A percentile compares a stretch with the other conserved stretches of the same genome.
phyloP scores from a whole-genome alignment of 441 rosid genomes.

The Jatropha multifida region DNA sequence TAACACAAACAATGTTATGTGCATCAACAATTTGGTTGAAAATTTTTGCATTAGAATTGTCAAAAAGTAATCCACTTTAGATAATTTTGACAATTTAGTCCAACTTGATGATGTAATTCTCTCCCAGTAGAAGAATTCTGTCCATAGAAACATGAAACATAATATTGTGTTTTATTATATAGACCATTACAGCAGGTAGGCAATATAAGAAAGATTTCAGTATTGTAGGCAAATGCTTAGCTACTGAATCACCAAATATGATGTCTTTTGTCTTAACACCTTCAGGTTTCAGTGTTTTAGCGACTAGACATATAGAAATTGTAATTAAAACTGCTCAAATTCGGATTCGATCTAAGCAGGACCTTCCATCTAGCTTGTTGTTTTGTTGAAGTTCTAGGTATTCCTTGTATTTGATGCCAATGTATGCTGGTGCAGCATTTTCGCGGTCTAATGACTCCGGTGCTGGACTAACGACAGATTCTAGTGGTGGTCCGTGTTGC shows the following conservation, averaged over 20 bases:
- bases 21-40: no score
- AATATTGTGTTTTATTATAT: no score
- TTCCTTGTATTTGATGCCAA: slow-evolving; percentile 37
- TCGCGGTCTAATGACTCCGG: slow-evolving; percentile 28
- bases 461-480: slow-evolving; percentile 38
- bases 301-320: background rate
- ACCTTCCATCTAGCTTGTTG: slow-evolving; percentile 36
- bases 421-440: slow-evolving; percentile 26
- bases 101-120: no score
- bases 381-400: slow-evolving; percentile 42
- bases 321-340: background rate
- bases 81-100: no score
- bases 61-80: no score
- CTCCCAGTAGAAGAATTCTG: no score
- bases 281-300: no score
- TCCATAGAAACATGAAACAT: no score
- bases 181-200: no score
- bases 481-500: slow-evolving; percentile 43
- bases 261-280: background rate
- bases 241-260: background rate
- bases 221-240: background rate
- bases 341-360: slow-evolving; percentile 33
- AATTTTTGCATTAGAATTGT: no score
- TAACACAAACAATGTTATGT: no score
- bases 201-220: background rate